Evolutionary conservation across 139 green algal species (phyloP), one percentile per base, ranked within the genome.

Genomic region (Diplosphaera chodatii): DNA sequence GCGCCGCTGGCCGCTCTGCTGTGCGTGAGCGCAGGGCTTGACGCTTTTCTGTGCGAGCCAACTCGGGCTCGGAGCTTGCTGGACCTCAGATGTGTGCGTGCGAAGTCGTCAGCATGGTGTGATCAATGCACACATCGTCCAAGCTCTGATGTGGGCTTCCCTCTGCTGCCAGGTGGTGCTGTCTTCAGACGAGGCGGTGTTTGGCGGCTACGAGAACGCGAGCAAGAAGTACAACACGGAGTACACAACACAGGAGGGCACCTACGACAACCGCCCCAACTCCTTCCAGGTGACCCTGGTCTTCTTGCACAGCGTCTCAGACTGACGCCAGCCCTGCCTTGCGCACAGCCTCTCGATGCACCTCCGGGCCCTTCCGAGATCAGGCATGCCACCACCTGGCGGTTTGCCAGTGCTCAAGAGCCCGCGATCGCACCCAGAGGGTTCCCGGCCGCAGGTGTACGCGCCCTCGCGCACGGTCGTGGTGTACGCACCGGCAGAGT

Each of bases 171-270:
- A 89, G 83, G 78, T 96, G 23, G 78, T 88, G 70, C 86, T 97
- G 41, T 89, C 80, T 1, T 86, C 72, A 63, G 92, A 97, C 68
- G 92, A 97, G 84, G 78, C 82, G 66, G 86, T 94, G 31, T 97
- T 97, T 87, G 91, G 91, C 29, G 92, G 92, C 34, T 96, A 77
- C 72, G 71, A 78, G 33, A 97, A 97, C 69, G 78, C 90, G 20
- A 92, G 73, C 80, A 96, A 96, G 86, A 83, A 93, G 59, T 80
- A 79, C 3, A 77, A 94, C 74, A 78, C 75, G 22, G 56, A 41
- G 31, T 80, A 68, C 55, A 10, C 32, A 18, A 73, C 69, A 5
- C 20, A 48, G 25, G 72, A 85, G 37, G 73, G 66, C 23, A 29
- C 82, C 23, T 81, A 91, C 77, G 88, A 96, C 83, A 66, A 70